Base-by-base conservation (phyloP, 306 rosid species). In the Prunus mongolica region DNA sequence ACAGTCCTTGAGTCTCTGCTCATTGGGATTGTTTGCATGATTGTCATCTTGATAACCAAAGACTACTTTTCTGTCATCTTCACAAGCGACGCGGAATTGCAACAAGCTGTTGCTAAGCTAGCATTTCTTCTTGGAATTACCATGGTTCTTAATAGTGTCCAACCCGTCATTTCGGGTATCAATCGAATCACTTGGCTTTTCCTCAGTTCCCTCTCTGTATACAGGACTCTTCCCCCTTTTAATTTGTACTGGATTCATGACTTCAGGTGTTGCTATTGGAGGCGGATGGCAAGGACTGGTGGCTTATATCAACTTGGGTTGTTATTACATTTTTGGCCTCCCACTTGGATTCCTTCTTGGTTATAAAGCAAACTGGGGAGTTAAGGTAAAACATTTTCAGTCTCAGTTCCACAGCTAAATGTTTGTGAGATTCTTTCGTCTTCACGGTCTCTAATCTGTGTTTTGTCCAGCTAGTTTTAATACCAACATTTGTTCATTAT, bases 261-360 rank as follows among this genome's bases (percentile, higher is more conserved):
- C 72, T 82, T 22, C 75, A 92, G 98, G 98, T 46, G 97, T 94
- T 83, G 98, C 98, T 34, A 54, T 93, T 71, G 98, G 98, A 83
- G 96, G 93, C 45, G 98, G 98, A 27, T 93, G 97, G 98, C 98
- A 93, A 75, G 88, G 88, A 61, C 57, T 87, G 72, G 98, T 93
- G 71, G 97, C 97, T 64, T 93, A 88, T 64, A 86, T 93, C 69
- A 91, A 93, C 81, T 46, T 91, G 63, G 97, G 96, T 76, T 83
- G 82, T 64, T 93, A 93, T 79, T 93, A 93, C 79, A 60, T 86
- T 71, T 86, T 93, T 78, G 98, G 98, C 19, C 85, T 93, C 54
- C 96, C 98, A 63, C 62, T 93, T 4, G 98, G 98, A 20, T 82
- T 58, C 71, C 18, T 86, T 81, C 91, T 94, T 76, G 98, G 96